Evolutionary conservation across 176 grass and related monocot genomes (phyloP), one percentile per base, ranked within the genome.

Genomic region (Oryza meyeriana): DNA sequence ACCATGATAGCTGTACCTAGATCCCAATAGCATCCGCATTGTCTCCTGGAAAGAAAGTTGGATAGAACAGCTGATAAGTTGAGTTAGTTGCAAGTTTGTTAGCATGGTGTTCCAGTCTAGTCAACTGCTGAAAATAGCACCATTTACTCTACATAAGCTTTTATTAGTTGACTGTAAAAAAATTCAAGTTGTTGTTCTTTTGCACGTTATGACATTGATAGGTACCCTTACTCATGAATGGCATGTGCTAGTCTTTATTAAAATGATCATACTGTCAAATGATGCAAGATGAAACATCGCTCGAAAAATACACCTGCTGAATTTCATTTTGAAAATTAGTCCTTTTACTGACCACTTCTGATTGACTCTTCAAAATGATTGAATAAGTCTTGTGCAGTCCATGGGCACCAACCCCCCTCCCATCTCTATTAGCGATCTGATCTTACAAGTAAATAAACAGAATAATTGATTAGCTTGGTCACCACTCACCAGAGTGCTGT

Each of bases 1-100:
- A 59, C 17, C 10, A 13, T 59, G 35, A 48, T 74, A 50, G 76
- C 22, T 84, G 75, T 66, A 55, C 57, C 66, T 50, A 83, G 32
- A 66, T 84, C 17, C 42, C 10, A n/a, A 67, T 66, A 20, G 8
- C 58, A 67, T 52, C 47, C 0, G 11, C 50, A 4, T 68, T 74
- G 18, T 42, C 35, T 78, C n/a, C 20, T 62, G 33, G 24, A 41
- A 70, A 3, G 17, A 33, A 66, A 17, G 7, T 18, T 66, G 30
- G 63, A 66, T 20, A 34, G 6, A 33, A 33, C 16, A 38, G 30
- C 4, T 36, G 65, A 18, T 26, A 72, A 8, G 14, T 26, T 79
- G 4, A 52, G 18, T 14, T 8, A 29, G 20, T 68, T 18, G 6
- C 59, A 73, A 74, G 52, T 59, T 73, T 59, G 31, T 48, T 17